These are phyloP conservation scores for Wallacemonas sp. DNA, from an alignment of 208 protist species.

Conservation along the genomic window DNA sequence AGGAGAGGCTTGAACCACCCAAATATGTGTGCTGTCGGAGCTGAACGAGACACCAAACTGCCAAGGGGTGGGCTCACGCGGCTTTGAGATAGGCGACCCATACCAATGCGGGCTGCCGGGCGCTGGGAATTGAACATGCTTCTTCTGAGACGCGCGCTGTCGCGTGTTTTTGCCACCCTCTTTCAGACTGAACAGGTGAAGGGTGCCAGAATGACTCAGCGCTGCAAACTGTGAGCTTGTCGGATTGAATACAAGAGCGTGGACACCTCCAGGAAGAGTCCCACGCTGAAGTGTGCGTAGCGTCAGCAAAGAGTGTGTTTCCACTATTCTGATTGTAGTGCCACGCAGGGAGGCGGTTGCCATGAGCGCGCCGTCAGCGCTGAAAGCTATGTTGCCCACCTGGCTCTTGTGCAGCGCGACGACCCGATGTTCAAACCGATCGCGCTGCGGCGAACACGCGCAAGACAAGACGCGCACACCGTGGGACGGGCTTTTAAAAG, in stretches of 20 bases:
- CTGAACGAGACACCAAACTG: background rate
- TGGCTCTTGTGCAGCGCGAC: constrained; percentile 38
- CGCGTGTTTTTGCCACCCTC: background rate
- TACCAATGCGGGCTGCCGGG: no score
- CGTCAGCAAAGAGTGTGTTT: constrained; percentile 30
- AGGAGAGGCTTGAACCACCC: background rate
- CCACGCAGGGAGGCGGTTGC: constrained; percentile 61
- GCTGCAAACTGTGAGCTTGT: constrained; percentile 37
- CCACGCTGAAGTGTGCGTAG: constrained; percentile 51
- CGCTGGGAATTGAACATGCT: no score
- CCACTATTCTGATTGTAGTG: constrained; percentile 70
- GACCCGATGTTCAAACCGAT: constrained; percentile 14
- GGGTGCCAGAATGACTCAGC: constrained; percentile 53
- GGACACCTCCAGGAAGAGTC: constrained; percentile 35
- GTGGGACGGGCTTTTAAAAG: background rate
- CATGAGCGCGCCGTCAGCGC: constrained; percentile 37
- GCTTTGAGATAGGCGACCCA: no score
- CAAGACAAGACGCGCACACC: no score
- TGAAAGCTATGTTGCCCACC: constrained; percentile 31
- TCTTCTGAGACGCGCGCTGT: constrained; percentile 1
- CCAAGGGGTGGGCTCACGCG: no score
- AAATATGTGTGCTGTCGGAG: background rate
- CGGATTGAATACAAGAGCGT: constrained; percentile 45
- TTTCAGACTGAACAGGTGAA: constrained; percentile 56
- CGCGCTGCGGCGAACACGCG: no score